These are phyloP conservation scores for Bipolaris bicolor DNA, from an alignment of 2,329 filamentous ascomycete species.

Conservation along the genomic window DNA sequence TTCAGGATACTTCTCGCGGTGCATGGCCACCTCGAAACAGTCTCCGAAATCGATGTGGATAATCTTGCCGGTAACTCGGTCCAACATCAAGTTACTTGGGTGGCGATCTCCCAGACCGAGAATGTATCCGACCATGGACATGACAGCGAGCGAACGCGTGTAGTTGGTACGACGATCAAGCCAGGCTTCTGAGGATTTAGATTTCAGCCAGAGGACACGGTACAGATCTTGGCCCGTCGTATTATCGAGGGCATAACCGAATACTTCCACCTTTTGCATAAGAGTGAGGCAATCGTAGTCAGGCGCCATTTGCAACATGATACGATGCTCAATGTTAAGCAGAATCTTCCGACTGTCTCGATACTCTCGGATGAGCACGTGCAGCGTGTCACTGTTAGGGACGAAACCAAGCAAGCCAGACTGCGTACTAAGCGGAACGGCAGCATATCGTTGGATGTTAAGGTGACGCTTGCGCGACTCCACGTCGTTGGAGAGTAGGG, in stretches of 20 bases:
- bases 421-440: constrained; percentile 95
- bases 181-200: constrained; percentile 97
- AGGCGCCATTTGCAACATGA: constrained; percentile 99
- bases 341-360: constrained; percentile 96
- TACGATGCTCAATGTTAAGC: constrained; percentile 98
- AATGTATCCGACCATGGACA: constrained; percentile 99
- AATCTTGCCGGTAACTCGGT: constrained; percentile 93
- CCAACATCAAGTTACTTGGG: constrained; percentile 96
- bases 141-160: constrained; percentile 93
- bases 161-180: constrained; percentile 98
- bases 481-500: constrained; percentile 87
- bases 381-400: constrained; percentile 94
- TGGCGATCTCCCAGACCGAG: constrained; percentile 95
- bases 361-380: constrained; percentile 96
- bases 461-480: constrained; percentile 97
- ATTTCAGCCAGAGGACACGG: constrained; percentile 97
- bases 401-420: constrained; percentile 97
- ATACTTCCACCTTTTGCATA: constrained; percentile 99
- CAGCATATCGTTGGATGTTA: constrained; percentile 93
- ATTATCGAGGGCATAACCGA: constrained; percentile 98
- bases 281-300: constrained; percentile 98
- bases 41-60: constrained; percentile 99
- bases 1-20: constrained; percentile 98
- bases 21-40: constrained; percentile 99
- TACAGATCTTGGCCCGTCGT: constrained; percentile 99